Conservation (phyloP, 2,329 filamentous ascomycete species). For the Pezicula radicicola region DNA sequence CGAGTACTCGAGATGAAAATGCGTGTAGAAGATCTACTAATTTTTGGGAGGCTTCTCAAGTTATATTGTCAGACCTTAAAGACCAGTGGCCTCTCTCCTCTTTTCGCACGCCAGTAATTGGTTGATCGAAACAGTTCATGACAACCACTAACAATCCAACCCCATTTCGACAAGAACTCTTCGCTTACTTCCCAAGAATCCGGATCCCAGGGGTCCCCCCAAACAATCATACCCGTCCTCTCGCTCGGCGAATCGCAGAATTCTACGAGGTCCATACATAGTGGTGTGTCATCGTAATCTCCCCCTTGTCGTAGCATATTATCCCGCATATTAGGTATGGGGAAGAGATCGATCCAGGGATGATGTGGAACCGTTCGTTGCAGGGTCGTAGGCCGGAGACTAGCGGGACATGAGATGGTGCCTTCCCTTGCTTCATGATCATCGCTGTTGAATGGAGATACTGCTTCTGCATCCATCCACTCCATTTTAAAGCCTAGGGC, state of each 20-base stretch:
- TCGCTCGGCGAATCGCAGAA: conserved; percentile 9
- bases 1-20: no score
- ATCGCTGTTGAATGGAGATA: conserved; percentile 12
- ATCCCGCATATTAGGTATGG: conserved; percentile 31
- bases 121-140: conserved; percentile 20
- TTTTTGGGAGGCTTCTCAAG: no score
- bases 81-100: conserved; percentile 27
- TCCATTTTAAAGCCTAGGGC: conserved; percentile 4
- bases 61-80: background rate
- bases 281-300: conserved; percentile 15
- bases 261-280: conserved; percentile 20
- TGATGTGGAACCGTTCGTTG: conserved; percentile 29
- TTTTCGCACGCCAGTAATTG: conserved; percentile 23
- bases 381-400: conserved; percentile 27
- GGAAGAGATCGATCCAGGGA: conserved; percentile 35
- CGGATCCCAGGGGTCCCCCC: conserved; percentile 25
- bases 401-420: background rate
- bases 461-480: conserved; percentile 10
- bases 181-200: conserved; percentile 23
- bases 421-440: no score
- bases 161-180: conserved; percentile 20
- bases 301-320: conserved; percentile 26
- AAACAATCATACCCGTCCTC: conserved; percentile 30
- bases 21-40: no score
- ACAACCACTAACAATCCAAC: conserved; percentile 21